Evolutionary conservation across 2,329 filamentous ascomycete species (phyloP), one percentile per base, ranked within the genome.

Genomic region (Claviceps pazoutovae): DNA sequence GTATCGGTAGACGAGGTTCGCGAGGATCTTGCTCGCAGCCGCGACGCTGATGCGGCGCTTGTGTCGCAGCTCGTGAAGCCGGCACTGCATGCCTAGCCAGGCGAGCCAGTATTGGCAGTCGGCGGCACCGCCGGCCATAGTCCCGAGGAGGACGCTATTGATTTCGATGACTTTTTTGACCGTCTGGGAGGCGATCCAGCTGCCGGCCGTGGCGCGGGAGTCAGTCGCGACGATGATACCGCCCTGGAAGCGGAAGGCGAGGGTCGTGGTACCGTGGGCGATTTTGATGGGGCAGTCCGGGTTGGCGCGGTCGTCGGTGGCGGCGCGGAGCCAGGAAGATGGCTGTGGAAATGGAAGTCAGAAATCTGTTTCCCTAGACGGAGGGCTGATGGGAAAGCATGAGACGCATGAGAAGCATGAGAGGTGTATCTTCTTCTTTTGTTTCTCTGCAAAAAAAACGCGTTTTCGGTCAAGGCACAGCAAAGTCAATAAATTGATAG

Each of bases 91-190:
- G 64, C 91, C 93, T 59, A 98, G 80, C 77, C 95, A 98, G 65
- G 89, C 90, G 58, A 98, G 86, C 93, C 93, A 98, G 80, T 96
- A 97, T 82, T 97, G 93, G 72, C 93, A 98, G 73, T 98, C 93
- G 70, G 93, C 93, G 65, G 93, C 93, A 72, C 93, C 93, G 70
- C 93, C 93, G 57, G 93, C 93, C 91, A 98, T 95, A 60, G 93
- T 98, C 58, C 93, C 93, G 64, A 98, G 74, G 71, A 98, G 78
- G 70, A 84, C 86, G 71, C 78, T 88, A 76, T 95, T 95, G 77
- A 95, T 95, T 78, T 95, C 89, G 66, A 98, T 97, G 61, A 98
- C 93, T 79, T 98, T 98, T 83, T 98, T 98, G 66, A 98, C 93
- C 51, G 93, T 98, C 78, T 98, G 93, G 73, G 88, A 95, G 59